Evolutionary conservation across 1,284 basidiomycete species (phyloP).

Genomic region (Pulveroboletus sp.): DNA sequence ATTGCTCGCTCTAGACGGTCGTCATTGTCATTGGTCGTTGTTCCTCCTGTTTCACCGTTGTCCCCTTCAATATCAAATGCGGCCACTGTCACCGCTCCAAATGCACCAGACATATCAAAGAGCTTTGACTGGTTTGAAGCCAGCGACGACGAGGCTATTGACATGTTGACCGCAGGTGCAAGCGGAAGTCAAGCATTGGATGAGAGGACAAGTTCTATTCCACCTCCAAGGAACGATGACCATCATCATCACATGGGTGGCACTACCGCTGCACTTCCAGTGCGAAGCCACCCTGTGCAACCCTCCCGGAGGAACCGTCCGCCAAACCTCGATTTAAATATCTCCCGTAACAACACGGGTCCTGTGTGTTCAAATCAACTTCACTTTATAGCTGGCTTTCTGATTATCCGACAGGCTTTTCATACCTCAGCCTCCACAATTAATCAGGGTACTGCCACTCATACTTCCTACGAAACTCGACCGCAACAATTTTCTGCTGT

Average conservation of each 20-base stretch:
- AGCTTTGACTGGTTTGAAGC: slow-evolving; percentile 67
- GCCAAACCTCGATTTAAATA: slow-evolving; percentile 61
- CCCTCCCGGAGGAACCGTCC: slow-evolving; percentile 55
- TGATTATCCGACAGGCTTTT: slow-evolving; percentile 64
- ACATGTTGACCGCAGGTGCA: slow-evolving; percentile 72
- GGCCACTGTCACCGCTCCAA: slow-evolving; percentile 7
- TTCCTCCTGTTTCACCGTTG: slow-evolving; percentile 49
- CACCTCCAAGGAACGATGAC: slow-evolving; percentile 29
- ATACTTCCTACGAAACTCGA: slow-evolving; percentile 20
- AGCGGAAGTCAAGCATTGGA: slow-evolving; percentile 78
- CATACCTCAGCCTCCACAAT: slow-evolving; percentile 40
- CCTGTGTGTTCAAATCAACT: slow-evolving; percentile 47
- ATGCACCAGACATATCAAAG: slow-evolving; percentile 42
- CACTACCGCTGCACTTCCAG: slow-evolving; percentile 27
- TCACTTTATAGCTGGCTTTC: slow-evolving; percentile 59
- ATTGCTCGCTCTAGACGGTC: slow-evolving; percentile 38
- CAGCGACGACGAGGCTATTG: slow-evolving; percentile 82
- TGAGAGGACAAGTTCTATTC: slow-evolving; percentile 70
- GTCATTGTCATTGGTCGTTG: slow-evolving; percentile 59
- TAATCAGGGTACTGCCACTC: slow-evolving; percentile 10
- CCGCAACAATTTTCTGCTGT: slow-evolving; percentile 38
- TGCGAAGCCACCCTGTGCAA: slow-evolving; percentile 35
- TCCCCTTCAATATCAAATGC: slow-evolving; percentile 37
- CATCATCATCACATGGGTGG: slow-evolving; percentile 14
- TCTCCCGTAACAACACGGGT: slow-evolving; percentile 42